Evolutionary conservation across 768 basidiomycete species (phyloP).

Genomic region (Tylopilus sp.): DNA sequence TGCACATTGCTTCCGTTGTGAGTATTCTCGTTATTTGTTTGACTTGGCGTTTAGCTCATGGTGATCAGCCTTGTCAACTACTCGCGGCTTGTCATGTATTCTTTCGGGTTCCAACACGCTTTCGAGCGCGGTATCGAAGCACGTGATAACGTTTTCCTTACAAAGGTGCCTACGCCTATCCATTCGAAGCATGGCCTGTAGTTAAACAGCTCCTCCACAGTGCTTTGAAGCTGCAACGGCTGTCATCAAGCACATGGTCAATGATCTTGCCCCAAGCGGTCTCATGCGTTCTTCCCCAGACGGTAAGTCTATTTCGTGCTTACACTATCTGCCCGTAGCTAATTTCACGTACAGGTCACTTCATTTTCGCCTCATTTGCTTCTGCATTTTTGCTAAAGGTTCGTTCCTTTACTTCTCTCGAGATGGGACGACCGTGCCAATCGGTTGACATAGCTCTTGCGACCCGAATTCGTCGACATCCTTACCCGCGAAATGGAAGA

Average conservation of each 20-base stretch:
- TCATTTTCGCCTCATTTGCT: conserved; percentile 77
- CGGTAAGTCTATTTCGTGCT: conserved; percentile 38
- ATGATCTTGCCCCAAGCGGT: conserved; percentile 62
- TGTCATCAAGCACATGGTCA: conserved; percentile 64
- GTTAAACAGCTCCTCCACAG: conserved; percentile 21
- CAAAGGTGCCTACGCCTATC: conserved; percentile 42
- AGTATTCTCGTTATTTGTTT: neutral
- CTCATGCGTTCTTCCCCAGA: conserved; percentile 80
- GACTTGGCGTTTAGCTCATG: conserved; percentile 6
- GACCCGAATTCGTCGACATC: conserved; percentile 68
- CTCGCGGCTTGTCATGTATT: conserved; percentile 81
- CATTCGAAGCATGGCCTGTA: neutral
- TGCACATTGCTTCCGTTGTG: conserved; percentile 72
- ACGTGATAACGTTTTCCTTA: conserved; percentile 64
- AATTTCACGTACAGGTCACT: conserved; percentile 48
- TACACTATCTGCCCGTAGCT: neutral
- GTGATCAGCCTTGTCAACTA: conserved; percentile 63
- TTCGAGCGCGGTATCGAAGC: conserved; percentile 65
- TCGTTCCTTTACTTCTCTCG: conserved; percentile 4
- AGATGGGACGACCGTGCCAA: neutral
- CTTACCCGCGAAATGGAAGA: conserved; percentile 57
- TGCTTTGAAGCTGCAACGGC: conserved; percentile 68
- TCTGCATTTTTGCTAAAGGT: conserved; percentile 83
- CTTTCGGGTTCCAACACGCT: conserved; percentile 83
- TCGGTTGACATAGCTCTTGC: conserved; percentile 48